phyloP scores from a whole-genome alignment of 2,329 filamentous ascomycete genomes.

The Diaporthe ampelina region DNA sequence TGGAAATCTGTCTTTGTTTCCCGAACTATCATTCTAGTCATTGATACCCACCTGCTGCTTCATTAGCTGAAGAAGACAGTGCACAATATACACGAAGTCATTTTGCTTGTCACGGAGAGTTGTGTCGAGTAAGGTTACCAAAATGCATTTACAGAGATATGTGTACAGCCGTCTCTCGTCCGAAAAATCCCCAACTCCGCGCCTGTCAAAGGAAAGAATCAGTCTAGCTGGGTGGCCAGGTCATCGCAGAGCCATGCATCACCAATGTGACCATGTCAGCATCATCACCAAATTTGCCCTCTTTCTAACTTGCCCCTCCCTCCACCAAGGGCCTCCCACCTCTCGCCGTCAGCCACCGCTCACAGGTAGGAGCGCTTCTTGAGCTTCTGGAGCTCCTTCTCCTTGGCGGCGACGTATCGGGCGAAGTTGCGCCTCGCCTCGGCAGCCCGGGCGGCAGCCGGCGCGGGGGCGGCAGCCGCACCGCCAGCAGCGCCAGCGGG shows the following conservation, averaged over 20 bases:
- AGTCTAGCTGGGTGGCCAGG: conserved; percentile 32
- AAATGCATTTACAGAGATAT: conserved; percentile 1
- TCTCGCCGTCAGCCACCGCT: neutral
- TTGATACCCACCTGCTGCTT: conserved; percentile 12
- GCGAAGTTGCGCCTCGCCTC: conserved; percentile 31
- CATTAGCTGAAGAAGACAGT: neutral
- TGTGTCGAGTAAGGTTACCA: neutral
- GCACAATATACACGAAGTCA: neutral
- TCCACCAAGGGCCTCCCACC: neutral
- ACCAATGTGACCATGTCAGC: conserved; percentile 16
- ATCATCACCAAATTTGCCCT: conserved; percentile 11
- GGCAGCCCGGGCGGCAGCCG: neutral
- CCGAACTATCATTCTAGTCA: neutral
- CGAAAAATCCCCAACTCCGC: conserved; percentile 12
- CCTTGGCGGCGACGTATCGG: conserved; percentile 17
- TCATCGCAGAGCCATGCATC: conserved; percentile 20
- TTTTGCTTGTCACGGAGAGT: neutral
- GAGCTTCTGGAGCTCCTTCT: conserved; percentile 32
- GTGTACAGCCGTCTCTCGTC: neutral
- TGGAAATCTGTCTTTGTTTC: neutral
- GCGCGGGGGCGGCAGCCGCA: conserved; percentile 35
- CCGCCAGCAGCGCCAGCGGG: neutral
- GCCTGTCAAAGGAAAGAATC: conserved; percentile 33
- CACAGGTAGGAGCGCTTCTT: conserved; percentile 26
- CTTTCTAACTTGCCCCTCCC: neutral